Evolutionary conservation across 768 basidiomycete species (phyloP).

Genomic region (Phylloporus sp.): DNA sequence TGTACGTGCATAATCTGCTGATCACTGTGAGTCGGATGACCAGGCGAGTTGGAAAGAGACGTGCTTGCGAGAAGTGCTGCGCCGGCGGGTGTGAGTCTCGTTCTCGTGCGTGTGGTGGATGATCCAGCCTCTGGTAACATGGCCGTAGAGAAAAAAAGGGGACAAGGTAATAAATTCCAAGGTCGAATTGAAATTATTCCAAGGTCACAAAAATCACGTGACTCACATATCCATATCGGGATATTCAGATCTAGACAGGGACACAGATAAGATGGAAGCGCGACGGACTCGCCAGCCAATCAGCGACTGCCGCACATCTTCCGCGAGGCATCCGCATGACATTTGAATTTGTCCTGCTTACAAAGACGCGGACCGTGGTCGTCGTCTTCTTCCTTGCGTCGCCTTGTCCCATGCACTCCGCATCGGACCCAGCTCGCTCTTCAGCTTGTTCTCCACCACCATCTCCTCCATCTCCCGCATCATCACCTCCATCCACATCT

Average conservation of each 20-base stretch:
- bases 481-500: conserved; percentile 39
- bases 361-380: conserved; percentile 28
- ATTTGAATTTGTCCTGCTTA: conserved; percentile 14
- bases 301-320: not conserved
- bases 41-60: not conserved
- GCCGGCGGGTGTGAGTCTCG: conserved; percentile 9
- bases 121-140: not conserved
- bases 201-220: conserved; percentile 13
- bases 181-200: conserved; percentile 1
- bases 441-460: conserved; percentile 58
- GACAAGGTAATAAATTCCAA: no score
- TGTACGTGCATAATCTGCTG: conserved; percentile 18
- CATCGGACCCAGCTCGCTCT: conserved; percentile 52
- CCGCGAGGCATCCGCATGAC: conserved; percentile 14
- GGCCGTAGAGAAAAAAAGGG: no score
- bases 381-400: conserved; percentile 16
- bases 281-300: conserved; percentile 8
- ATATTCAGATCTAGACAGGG: conserved; percentile 3
- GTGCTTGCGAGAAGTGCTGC: not conserved
- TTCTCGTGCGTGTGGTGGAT: not conserved
- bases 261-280: conserved; percentile 14
- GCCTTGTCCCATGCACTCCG: conserved; percentile 48
- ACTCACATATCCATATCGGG: conserved; percentile 15
- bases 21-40: not conserved
- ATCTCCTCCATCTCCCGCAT: conserved; percentile 59